A percentile compares a stretch with the other conserved stretches of the same genome.
Evolutionary conservation across 495 filamentous ascomycete genomes (phyloP).

Genomic region (Staphylotrichum tortipilum): DNA sequence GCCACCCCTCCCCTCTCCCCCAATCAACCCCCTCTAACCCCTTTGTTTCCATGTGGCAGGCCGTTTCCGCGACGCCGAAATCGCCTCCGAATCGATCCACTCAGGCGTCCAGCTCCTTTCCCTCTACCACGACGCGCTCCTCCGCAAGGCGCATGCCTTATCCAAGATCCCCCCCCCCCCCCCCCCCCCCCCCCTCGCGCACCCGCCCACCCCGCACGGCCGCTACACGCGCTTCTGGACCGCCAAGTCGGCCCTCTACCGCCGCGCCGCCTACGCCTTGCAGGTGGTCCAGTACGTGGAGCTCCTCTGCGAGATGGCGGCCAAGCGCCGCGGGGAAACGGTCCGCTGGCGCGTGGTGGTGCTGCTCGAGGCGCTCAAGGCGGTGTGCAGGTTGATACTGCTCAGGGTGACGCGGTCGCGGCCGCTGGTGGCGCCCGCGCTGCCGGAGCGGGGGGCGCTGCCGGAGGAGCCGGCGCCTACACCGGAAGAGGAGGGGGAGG

Average conservation of each 20-base stretch:
- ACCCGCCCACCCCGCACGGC: slow-evolving; percentile 62
- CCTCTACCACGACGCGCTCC: slow-evolving; percentile 87
- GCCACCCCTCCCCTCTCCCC: neutral
- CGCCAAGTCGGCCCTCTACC: slow-evolving; percentile 62
- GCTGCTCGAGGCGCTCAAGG: slow-evolving; percentile 77
- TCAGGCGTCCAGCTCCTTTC: slow-evolving; percentile 81
- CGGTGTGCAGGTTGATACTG: slow-evolving; percentile 72
- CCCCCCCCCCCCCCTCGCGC: slow-evolving; percentile 29
- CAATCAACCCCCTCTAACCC: neutral
- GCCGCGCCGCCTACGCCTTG: slow-evolving; percentile 65
- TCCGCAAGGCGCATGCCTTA: slow-evolving; percentile 59
- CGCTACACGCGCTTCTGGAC: slow-evolving; percentile 91
- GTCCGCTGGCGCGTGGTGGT: slow-evolving; percentile 85
- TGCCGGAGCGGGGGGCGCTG: slow-evolving; percentile 75
- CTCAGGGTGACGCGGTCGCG: slow-evolving; percentile 75
- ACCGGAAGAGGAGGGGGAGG: slow-evolving; percentile 37
- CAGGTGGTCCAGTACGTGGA: slow-evolving; percentile 91
- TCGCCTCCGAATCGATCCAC: slow-evolving; percentile 89
- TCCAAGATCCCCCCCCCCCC: slow-evolving; percentile 39
- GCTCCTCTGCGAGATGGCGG: slow-evolving; percentile 75
- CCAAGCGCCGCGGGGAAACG: slow-evolving; percentile 74
- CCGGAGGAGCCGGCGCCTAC: slow-evolving; percentile 47
- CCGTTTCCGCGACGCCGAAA: slow-evolving; percentile 85
- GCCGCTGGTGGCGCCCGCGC: slow-evolving; percentile 72
- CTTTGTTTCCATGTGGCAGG: slow-evolving; percentile 38